Conservation (phyloP, 306 rosid genomes). For the Citrullus colocynthis region DNA sequence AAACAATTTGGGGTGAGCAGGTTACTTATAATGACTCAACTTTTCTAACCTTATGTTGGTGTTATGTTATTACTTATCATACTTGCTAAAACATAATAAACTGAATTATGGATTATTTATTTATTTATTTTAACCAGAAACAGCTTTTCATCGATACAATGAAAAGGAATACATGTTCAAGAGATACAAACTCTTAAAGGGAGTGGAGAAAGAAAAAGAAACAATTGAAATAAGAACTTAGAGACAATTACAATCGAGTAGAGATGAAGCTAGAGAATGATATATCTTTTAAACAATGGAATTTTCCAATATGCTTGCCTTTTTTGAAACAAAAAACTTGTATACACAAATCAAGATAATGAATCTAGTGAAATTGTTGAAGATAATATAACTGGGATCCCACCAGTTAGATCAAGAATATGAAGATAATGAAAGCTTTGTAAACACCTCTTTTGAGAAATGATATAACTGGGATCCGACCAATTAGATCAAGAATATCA, state of each 20-base stretch:
- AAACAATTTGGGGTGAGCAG: neutral
- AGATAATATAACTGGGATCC: neutral
- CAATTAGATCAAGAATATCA: neutral
- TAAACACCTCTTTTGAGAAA: neutral
- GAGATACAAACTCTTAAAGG: no score
- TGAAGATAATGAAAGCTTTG: neutral
- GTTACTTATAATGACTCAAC: neutral
- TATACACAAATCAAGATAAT: no score
- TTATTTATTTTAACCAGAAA: no score
- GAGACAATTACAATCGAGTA: no score
- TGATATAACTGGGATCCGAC: neutral
- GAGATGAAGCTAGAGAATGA: no score
- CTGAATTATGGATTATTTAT: neutral
- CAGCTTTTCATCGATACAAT: no score
- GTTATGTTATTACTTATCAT: neutral
- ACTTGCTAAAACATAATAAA: neutral
- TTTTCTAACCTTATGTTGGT: neutral
- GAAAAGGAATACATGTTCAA: no score
- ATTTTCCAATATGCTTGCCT: no score
- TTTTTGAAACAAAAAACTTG: no score
- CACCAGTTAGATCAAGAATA: neutral
- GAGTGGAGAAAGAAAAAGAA: no score
- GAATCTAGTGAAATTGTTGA: neutral
- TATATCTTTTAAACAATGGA: no score
- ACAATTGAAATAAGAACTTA: no score